Conservation (phyloP, 805 yeast species). For the Lipomyces anomalus region DNA sequence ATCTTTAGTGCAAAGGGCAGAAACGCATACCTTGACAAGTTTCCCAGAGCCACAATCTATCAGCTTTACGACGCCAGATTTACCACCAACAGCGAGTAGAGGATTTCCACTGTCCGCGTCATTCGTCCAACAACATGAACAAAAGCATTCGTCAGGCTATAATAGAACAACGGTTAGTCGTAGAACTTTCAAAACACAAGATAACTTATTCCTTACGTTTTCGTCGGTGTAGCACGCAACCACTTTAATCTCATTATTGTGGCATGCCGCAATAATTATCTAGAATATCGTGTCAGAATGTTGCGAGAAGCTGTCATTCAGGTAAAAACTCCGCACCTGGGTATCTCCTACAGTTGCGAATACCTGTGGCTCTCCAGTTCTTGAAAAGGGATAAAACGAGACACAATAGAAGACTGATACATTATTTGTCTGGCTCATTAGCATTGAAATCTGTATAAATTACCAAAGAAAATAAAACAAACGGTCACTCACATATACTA, state of each 20-base stretch:
- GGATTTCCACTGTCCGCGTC: slow-evolving; percentile 14
- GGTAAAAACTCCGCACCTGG: slow-evolving; percentile 6
- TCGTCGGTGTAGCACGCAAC: slow-evolving; percentile 14
- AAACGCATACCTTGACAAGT: too few species aligned
- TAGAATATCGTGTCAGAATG: slow-evolving; percentile 1
- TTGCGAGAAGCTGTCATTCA: neutral
- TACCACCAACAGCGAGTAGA: slow-evolving; percentile 21
- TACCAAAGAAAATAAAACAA: neutral
- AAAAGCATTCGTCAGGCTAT: slow-evolving; percentile 19
- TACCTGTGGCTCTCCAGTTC: slow-evolving; percentile 6
- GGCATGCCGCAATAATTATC: slow-evolving; percentile 10
- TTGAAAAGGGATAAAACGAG: slow-evolving; percentile 10
- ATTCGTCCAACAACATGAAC: slow-evolving; percentile 15
- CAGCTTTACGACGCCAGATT: slow-evolving; percentile 16
- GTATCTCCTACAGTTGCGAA: slow-evolving; percentile 18
- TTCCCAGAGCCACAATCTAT: slow-evolving; percentile 16
- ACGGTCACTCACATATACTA: neutral
- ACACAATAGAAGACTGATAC: slow-evolving; percentile 17
- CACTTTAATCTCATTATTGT: slow-evolving; percentile 3
- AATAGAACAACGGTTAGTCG: neutral
- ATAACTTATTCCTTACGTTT: slow-evolving; percentile 2
- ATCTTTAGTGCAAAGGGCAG: too few species aligned
- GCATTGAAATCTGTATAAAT: too few species aligned
- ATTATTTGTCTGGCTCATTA: slow-evolving; percentile 11
- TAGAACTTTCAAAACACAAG: neutral